Base-by-base conservation (phyloP, 1,284 basidiomycete genomes). In the Peniophora sp. region DNA sequence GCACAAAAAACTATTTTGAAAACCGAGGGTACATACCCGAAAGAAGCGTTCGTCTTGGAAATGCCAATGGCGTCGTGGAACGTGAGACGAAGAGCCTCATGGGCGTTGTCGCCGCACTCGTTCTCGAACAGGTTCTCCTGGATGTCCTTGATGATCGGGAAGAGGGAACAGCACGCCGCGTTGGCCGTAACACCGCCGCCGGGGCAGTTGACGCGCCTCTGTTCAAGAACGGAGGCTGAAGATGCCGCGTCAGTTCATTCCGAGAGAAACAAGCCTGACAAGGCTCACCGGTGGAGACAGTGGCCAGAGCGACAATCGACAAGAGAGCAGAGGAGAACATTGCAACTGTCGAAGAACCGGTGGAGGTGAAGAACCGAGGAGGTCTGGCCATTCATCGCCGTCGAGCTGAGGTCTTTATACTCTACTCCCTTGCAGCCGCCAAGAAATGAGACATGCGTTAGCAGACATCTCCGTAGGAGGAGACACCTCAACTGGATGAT, bases 91-190 rank as follows among this genome's bases (percentile, higher is more conserved):
- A 45, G 44, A 16, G 44, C 19, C 23, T 20, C 44, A n/a, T 45
- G 44, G 20, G 23, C 44, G 12, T 24, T 22, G 14, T 45, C 44
- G 20, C 44, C 44, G 23, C 44, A 45, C 44, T 20, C 44, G 43
- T 50, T 53, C n/a, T 45, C 44, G 44, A 45, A 45, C 44, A 45
- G 17, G 44, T 45, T 45, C n/a, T n/a, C 23, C 20, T 45, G 44
- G 23, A 45, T 45, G 44, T 45, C 44, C 3, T 20, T 22, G 20
- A 45, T 16, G 20, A 45, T 45, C 44, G 44, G 44, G 44, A 45
- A 45, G 20, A 45, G 23, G 9, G n/a, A 10, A n/a, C 44, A 45
- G 44, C 44, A 45, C 20, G 44, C 44, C 23, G 44, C 44, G 44
- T 45, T 45, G 20, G 44, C 14, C 20, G 44, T 24, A 20, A 24